A percentile compares a stretch with the other conserved stretches of the same genome.
These are phyloP conservation scores for Thermomucor indicae-seudaticae DNA, from an alignment of 371 early-diverging fungal species.

Conservation along the genomic window DNA sequence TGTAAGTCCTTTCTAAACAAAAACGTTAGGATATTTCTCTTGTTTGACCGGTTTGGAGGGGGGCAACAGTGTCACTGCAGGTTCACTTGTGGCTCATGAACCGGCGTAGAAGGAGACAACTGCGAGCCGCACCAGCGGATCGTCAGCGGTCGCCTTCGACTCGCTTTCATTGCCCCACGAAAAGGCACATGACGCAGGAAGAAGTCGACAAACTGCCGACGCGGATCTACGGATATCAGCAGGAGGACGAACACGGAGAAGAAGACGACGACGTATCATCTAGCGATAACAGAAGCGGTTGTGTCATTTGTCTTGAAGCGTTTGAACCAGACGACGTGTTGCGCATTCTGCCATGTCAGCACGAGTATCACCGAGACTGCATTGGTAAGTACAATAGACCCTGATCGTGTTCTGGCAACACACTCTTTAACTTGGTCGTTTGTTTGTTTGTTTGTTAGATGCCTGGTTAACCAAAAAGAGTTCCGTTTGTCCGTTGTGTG, in stretches of 20 bases:
- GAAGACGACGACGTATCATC: too few relatives aligned
- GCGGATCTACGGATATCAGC: too few relatives aligned
- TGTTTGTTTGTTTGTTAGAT: constrained; percentile 13
- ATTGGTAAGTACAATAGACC: constrained; percentile 24
- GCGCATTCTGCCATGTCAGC: constrained; percentile 36
- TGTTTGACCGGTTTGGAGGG: too few relatives aligned
- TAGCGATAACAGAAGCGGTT: constrained; percentile 17
- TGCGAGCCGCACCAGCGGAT: too few relatives aligned
- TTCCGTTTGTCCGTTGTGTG: constrained; percentile 37
- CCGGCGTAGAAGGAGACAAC: constrained; percentile 5
- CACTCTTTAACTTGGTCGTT: background rate
- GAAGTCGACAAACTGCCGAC: too few relatives aligned
- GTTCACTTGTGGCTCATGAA: constrained; percentile 16
- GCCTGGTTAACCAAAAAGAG: constrained; percentile 39
- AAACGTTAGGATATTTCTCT: background rate
- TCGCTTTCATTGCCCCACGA: too few relatives aligned
- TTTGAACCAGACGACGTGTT: constrained; percentile 19
- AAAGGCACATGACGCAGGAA: too few relatives aligned
- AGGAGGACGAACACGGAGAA: constrained; percentile 9
- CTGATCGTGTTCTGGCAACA: background rate
- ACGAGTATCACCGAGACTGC: constrained; percentile 38
- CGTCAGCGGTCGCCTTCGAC: too few relatives aligned
- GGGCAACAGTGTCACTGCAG: constrained; percentile 12
- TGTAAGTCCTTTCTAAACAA: constrained; percentile 16
- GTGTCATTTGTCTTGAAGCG: constrained; percentile 43